Evolutionary conservation across 2,329 filamentous ascomycete species (phyloP), one percentile per base, ranked within the genome.

Genomic region (Nannizziopsis arthrosporioides): DNA sequence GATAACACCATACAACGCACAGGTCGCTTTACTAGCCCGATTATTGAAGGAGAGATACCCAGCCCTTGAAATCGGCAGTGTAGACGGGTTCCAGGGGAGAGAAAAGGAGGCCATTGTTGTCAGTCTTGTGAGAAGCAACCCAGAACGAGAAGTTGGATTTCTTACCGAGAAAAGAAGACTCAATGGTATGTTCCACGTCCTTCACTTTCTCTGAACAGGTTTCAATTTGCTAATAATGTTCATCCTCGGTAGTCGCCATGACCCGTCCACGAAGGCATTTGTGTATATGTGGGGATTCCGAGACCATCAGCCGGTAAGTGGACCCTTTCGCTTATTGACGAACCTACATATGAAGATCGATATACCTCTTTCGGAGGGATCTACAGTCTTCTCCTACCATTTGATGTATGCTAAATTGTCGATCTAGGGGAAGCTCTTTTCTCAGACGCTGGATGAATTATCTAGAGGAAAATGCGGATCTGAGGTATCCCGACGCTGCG

Each of bases 21-120:
- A 93, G 78, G 76, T 95, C 32, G 82, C 84, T 3, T 68, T 93
- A 9, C 72, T 96, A 44, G 81, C 87, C 10, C 70, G 74, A 34
- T 74, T 83, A 55, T 74, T 98, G 43, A 92, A 90, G 61, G 85
- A 92, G 51, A 71, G 73, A 35, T 94, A 84, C 58, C 84, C 84
- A 0, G 87, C 84, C 10, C 80, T 98, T 44, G 92, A 98, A 65
- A 73, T 98, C n/a, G 92, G 92, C 31, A 94, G 87, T 58, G 86
- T 98, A 1, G 92, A 98, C 65, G 92, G 90, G 1, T 98, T 98
- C 63, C 92, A 98, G 65, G 92, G 92, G 31, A 80, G 92, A 14
- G 92, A 98, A 67, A 98, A 98, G 67, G 92, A 98, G 65, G 92
- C 86, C 2, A 82, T 98, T 12, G 77, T 98, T 35, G 82, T 98